Base-by-base conservation (phyloP, 2,329 filamentous ascomycete genomes). In the Sporothrix pseudoabietina region DNA sequence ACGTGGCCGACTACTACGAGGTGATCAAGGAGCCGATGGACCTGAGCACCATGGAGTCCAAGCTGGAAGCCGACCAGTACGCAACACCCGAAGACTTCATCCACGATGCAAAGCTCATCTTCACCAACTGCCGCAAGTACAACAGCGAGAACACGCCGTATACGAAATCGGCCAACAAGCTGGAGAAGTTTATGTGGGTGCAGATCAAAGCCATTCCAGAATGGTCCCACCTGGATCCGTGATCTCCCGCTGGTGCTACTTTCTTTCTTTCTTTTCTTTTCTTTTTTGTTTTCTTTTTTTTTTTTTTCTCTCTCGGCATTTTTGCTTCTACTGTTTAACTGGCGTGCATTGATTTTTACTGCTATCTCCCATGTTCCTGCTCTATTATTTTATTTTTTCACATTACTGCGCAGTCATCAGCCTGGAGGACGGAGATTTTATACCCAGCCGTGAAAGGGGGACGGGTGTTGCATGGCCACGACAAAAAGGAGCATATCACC, bases 1-100 rank as follows among this genome's bases (percentile, higher is more conserved):
- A 98, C 77, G 96, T 99, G 0, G 90, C 94, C n/a, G 96, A 99
- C 81, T 99, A 99, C 83, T 98, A 98, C 84, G 94, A 97, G 74
- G 94, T 98, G 75, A 99, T 99, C 85, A 94, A 94, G 80, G 92
- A 97, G 81, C 96, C 96, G 49, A 99, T 99, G 96, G 96, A 98
- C 80, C 86, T 98, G 66, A 91, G 89, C 66, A 98, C 94, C 26
- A 98, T 99, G 95, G 96, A 98, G 82, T 90, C 89, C 77, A 97
- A 97, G 82, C 91, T 98, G 76, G 94, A 98, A 79, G 93, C 94
- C 54, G 96, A 98, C 82, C 89, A 95, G 79, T 99, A 99, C 80
- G 88, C 90, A 19, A 94, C 90, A 0, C 95, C 96, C 0, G 94
- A 98, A 79, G 96, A 98, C 78, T 98, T 99, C 78, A 90, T 95